A percentile compares a stretch with the other conserved stretches of the same genome.
These are phyloP conservation scores for Acacia acuminata DNA, from an alignment of 306 rosid genomes.

Conservation along the genomic window DNA sequence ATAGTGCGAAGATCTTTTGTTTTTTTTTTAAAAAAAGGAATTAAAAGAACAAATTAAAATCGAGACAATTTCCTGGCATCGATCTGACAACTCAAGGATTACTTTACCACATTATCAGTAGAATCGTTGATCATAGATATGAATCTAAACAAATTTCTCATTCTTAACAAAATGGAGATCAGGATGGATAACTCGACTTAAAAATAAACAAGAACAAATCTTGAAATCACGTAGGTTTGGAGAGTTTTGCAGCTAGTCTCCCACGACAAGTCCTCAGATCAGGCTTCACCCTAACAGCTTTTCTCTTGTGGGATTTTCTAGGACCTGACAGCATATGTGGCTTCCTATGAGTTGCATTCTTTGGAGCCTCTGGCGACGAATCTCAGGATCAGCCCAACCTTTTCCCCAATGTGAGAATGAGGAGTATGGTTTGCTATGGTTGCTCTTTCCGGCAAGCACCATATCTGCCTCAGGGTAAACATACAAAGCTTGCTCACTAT, in stretches of 20 bases:
- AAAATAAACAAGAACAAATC: not conserved
- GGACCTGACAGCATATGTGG: constrained; percentile 39
- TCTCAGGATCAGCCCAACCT: constrained; percentile 98
- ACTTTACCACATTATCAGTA: not conserved
- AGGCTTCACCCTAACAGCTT: constrained; percentile 32
- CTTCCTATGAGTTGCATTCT: constrained; percentile 39
- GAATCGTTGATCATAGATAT: not conserved
- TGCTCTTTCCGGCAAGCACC: constrained; percentile 55
- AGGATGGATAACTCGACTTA: not conserved
- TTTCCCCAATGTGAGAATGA: constrained; percentile 85
- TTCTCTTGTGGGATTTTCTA: constrained; percentile 45
- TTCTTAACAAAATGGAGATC: constrained; percentile 6
- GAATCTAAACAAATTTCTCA: not conserved
- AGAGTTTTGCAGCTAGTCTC: constrained; percentile 65
- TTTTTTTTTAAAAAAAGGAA: not conserved
- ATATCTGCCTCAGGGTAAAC: constrained; percentile 90
- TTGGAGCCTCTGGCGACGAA: constrained; percentile 78
- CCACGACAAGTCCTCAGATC: constrained; percentile 61
- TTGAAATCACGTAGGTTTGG: constrained; percentile 35
- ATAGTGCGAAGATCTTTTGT: not conserved
- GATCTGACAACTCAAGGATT: not conserved
- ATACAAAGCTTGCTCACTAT: constrained; percentile 47
- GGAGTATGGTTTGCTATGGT: constrained; percentile 54
- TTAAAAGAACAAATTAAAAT: not conserved
- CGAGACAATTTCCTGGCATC: not conserved